phyloP scores from a whole-genome alignment of 2,329 filamentous ascomycete genomes.

The Cladosporium velox region DNA sequence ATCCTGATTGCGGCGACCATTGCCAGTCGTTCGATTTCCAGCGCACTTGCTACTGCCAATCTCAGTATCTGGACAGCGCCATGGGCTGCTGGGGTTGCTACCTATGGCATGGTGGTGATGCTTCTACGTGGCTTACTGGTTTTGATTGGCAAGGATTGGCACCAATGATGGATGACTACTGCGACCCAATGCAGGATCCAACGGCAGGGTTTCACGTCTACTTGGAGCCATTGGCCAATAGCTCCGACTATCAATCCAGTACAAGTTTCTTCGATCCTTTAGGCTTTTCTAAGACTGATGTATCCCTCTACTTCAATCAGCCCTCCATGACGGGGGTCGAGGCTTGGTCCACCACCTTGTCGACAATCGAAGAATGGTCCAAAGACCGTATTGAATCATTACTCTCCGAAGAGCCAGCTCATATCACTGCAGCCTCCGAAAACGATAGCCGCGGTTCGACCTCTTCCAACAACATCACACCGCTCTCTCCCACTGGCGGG shows the following conservation, averaged over 20 bases:
- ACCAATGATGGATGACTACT: neutral
- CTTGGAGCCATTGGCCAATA: neutral
- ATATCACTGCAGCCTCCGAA: neutral
- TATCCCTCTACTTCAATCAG: neutral
- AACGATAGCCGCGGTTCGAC: neutral
- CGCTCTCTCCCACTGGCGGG: neutral
- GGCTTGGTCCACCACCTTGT: neutral
- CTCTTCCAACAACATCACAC: neutral
- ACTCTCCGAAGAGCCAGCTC: neutral
- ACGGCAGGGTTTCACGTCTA: neutral
- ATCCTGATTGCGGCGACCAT: neutral
- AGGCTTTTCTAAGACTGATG: neutral
- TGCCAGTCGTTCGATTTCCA: neutral
- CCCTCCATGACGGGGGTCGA: conserved; percentile 1
- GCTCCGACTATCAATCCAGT: neutral
- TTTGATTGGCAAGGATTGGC: neutral
- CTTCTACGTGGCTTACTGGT: neutral
- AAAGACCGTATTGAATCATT: neutral
- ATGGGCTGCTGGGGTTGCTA: neutral
- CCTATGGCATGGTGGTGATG: neutral
- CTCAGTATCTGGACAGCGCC: neutral
- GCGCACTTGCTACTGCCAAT: neutral
- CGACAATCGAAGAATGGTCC: neutral
- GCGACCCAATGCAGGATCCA: neutral
- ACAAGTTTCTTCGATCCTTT: neutral